Base-by-base conservation (phyloP, 2,329 filamentous ascomycete species). In the Botrytis squamosa region DNA sequence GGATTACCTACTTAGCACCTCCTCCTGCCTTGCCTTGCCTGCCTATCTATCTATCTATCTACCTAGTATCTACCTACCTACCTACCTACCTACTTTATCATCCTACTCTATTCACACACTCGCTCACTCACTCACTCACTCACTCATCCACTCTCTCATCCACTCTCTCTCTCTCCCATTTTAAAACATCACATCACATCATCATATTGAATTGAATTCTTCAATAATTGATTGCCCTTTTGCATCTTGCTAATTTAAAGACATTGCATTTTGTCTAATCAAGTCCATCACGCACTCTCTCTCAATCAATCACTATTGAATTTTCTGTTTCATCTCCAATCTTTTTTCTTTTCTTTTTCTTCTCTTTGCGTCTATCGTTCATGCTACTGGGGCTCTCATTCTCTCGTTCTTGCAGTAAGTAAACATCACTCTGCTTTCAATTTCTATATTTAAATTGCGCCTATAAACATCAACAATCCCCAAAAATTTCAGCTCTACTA, bases 381-480 rank as follows among this genome's bases (percentile, higher is more conserved):
- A 16, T 42, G 33, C n/a, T 57, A 42, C 22, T 42, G 33, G 57
- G 63, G 63, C 33, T 64, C 52, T 64, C 38, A 64, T 20, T 29
- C 25, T 42, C 64, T 38, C 64, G 36, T 33, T 52, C 7, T 67
- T 8, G 16, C 44, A 36, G 70, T 71, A 71, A 71, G 70, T 65
- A 36, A 33, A 42, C 10, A 38, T 49, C 38, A 18, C 44, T 36
- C 46, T n/a, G 38, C 4, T 38, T 71, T 46, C 25, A 5, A 33
- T 55, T 40, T 71, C 70, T 36, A 65, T 40, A 36, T 71, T 71
- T 71, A 71, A 65, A 65, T 52, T 49, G 44, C 60, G 44, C 70
- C 59, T 46, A 71, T 71, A 60, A 44, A 71, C 59, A 71, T 71
- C 70, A 65, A 71, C 70, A 65, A 55, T 40, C 20, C 14, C 20